Evolutionary conservation across 371 early-diverging fungal genomes (phyloP).

Genomic region (Capillidium rhysosporum): DNA sequence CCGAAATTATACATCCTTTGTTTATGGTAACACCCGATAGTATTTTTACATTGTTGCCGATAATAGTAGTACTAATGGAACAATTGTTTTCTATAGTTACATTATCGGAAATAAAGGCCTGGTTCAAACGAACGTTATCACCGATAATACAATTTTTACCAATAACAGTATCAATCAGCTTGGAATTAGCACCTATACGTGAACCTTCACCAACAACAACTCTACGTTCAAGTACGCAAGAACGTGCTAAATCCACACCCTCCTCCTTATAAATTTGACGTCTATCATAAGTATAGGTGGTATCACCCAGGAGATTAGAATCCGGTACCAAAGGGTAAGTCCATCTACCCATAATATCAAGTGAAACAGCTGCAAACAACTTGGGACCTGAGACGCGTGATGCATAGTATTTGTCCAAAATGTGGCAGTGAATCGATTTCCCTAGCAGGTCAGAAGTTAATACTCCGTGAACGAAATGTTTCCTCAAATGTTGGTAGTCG

Average conservation of each 20-base stretch:
- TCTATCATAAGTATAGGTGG: slow-evolving; percentile 46
- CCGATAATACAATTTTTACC: slow-evolving; percentile 69
- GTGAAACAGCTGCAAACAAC: slow-evolving; percentile 65
- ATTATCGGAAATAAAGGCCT: slow-evolving; percentile 69
- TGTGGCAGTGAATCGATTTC: slow-evolving; percentile 68
- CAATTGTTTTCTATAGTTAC: slow-evolving; percentile 44
- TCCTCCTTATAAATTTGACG: slow-evolving; percentile 71
- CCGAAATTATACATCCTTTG: slow-evolving; percentile 49
- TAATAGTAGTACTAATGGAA: slow-evolving; percentile 36
- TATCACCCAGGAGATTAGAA: slow-evolving; percentile 40
- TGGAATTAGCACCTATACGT: slow-evolving; percentile 49
- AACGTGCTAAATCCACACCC: slow-evolving; percentile 37
- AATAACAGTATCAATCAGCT: slow-evolving; percentile 52
- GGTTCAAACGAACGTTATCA: slow-evolving; percentile 24
- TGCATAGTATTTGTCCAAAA: slow-evolving; percentile 59
- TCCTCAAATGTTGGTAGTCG: slow-evolving; percentile 81
- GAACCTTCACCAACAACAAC: slow-evolving; percentile 64
- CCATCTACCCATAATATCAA: slow-evolving; percentile 81
- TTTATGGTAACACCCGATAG: slow-evolving; percentile 36
- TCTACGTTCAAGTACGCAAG: slow-evolving; percentile 15
- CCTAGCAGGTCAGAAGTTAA: slow-evolving; percentile 73
- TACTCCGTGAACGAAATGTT: slow-evolving; percentile 82
- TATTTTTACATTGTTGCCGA: slow-evolving; percentile 48
- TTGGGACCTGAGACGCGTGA: slow-evolving; percentile 63
- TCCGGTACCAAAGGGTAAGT: slow-evolving; percentile 86